phyloP scores from a whole-genome alignment of 371 early-diverging fungal species.

The Mucor circinelloides region DNA sequence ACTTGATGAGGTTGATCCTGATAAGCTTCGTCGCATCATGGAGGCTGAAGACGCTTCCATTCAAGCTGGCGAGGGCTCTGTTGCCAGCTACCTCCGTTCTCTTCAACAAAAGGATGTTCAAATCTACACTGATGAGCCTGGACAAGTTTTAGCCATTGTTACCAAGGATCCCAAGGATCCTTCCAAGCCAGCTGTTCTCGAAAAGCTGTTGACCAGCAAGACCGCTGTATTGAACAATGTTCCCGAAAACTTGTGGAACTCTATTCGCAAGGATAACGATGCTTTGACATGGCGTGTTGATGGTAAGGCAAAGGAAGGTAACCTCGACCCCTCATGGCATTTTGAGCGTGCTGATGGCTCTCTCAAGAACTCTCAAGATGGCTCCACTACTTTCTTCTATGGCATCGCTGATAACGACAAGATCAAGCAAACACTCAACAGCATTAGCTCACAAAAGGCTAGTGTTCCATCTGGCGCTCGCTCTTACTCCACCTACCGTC shows the following conservation, averaged over 20 bases:
- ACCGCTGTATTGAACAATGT: slow-evolving; percentile 84
- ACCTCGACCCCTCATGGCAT: slow-evolving; percentile 75
- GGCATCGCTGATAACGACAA: slow-evolving; percentile 80
- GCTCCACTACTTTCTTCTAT: slow-evolving; percentile 88
- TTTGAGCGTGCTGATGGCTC: slow-evolving; percentile 94
- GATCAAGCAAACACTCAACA: slow-evolving; percentile 57
- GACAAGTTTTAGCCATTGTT: slow-evolving; percentile 87
- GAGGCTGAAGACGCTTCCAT: slow-evolving; percentile 74
- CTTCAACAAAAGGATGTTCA: slow-evolving; percentile 60
- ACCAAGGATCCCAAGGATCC: slow-evolving; percentile 53
- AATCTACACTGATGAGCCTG: slow-evolving; percentile 85
- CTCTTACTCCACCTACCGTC: slow-evolving; percentile 40
- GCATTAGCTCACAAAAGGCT: slow-evolving; percentile 21
- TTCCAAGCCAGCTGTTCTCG: slow-evolving; percentile 64
- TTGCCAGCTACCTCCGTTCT: slow-evolving; percentile 73
- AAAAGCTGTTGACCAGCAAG: slow-evolving; percentile 81
- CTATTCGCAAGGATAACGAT: slow-evolving; percentile 74
- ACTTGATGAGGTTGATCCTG: slow-evolving; percentile 73
- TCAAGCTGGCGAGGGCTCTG: slow-evolving; percentile 64
- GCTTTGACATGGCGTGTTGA: slow-evolving; percentile 55
- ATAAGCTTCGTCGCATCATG: slow-evolving; percentile 83
- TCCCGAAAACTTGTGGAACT: slow-evolving; percentile 87
- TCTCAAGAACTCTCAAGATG: slow-evolving; percentile 60
- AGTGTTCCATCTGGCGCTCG: slow-evolving; percentile 19
- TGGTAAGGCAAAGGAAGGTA: slow-evolving; percentile 48